phyloP scores from a whole-genome alignment of 2,329 filamentous ascomycete species.

The Apiospora arundinis region DNA sequence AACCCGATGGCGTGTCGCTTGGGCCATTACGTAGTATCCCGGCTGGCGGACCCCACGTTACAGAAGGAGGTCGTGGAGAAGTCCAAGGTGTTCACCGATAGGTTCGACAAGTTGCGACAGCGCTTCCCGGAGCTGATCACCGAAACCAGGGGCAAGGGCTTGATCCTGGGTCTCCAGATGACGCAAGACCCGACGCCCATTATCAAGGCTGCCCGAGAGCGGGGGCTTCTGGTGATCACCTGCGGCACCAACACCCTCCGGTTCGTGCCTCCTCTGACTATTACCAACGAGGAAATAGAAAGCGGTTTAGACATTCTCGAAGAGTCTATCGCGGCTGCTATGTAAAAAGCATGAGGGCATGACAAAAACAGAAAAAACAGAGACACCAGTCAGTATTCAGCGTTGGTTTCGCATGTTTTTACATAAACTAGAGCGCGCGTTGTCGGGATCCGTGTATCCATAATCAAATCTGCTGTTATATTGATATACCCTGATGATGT shows the following conservation, averaged over 20 bases:
- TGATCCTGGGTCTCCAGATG: slow-evolving; percentile 89
- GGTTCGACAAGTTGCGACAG: slow-evolving; percentile 54
- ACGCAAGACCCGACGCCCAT: slow-evolving; percentile 74
- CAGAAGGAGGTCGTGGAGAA: slow-evolving; percentile 75
- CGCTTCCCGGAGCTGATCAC: slow-evolving; percentile 72
- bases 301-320: slow-evolving; percentile 78
- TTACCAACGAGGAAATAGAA: slow-evolving; percentile 81
- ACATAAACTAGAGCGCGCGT: not conserved
- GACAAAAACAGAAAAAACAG: not conserved
- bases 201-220: slow-evolving; percentile 84
- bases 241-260: slow-evolving; percentile 90
- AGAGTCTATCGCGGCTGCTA: slow-evolving; percentile 61
- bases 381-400: not conserved
- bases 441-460: not conserved
- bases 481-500: not conserved
- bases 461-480: not conserved
- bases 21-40: slow-evolving; percentile 83
- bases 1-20: slow-evolving; percentile 87
- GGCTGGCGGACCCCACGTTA: slow-evolving; percentile 74
- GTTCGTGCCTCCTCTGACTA: slow-evolving; percentile 86
- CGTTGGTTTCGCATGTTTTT: not conserved
- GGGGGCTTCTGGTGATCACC: slow-evolving; percentile 88
- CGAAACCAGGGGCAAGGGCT: slow-evolving; percentile 81
- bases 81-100: slow-evolving; percentile 54
- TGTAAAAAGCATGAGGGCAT: not conserved